Percentiles rank a stretch among this genome's conserved stretches.
Evolutionary conservation across 768 basidiomycete genomes (phyloP).

Genomic region (Amanita rimosa): DNA sequence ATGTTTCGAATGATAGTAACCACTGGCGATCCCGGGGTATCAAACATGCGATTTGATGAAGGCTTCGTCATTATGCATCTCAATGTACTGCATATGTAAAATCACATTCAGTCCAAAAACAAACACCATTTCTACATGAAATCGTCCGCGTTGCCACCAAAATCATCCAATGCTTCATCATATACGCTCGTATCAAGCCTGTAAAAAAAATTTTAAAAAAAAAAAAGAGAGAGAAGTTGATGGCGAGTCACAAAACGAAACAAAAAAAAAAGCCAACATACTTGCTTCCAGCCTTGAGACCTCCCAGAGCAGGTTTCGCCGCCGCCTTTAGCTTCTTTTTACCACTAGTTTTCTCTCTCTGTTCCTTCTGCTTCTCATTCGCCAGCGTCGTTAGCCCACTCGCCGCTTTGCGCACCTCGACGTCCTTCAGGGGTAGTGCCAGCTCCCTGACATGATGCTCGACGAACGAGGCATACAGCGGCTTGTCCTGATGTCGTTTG

Average conservation of each 20-base stretch:
- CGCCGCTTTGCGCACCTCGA: constrained; percentile 86
- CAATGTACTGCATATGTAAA: no score
- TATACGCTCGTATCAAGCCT: constrained; percentile 76
- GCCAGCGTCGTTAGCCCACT: constrained; percentile 76
- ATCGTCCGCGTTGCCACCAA: constrained; percentile 62
- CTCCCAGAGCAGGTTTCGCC: constrained; percentile 67
- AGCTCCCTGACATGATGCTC: constrained; percentile 76
- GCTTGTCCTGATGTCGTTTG: constrained; percentile 71
- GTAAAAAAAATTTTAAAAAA: not conserved
- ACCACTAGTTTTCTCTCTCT: constrained; percentile 42
- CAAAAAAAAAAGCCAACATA: constrained; percentile 19
- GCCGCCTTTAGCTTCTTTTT: constrained; percentile 79
- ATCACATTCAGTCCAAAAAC: no score
- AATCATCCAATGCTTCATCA: constrained; percentile 87
- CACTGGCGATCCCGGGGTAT: no score
- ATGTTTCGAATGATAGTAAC: no score
- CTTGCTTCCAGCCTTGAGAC: constrained; percentile 56
- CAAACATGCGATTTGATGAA: no score
- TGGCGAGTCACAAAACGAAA: no score
- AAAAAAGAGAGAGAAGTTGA: no score
- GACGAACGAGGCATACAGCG: constrained; percentile 73
- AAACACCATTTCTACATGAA: constrained; percentile 69
- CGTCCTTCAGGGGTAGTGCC: constrained; percentile 70
- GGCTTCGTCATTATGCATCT: no score
- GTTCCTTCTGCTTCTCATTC: constrained; percentile 92